phyloP scores from a whole-genome alignment of 2,329 filamentous ascomycete genomes.

The Thermochaetoides dissita region DNA sequence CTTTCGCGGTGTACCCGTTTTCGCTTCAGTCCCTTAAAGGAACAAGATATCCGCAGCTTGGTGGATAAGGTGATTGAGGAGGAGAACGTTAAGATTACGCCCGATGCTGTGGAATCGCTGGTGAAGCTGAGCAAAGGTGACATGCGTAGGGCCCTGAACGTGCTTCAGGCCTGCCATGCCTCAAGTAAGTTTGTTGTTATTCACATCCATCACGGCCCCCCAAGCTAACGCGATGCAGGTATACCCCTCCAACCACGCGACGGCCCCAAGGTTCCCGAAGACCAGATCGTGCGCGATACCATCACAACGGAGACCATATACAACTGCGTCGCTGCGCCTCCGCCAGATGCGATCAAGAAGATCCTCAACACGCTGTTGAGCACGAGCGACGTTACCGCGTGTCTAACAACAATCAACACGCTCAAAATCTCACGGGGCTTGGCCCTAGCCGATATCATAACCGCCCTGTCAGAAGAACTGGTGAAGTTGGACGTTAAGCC shows the following conservation, averaged over 20 bases:
- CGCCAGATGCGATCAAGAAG: conserved; percentile 71
- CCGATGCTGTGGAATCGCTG: conserved; percentile 68
- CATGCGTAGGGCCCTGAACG: conserved; percentile 89
- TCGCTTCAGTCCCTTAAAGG: conserved; percentile 84
- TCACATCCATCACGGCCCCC: too few relatives aligned
- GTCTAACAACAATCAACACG: conserved; percentile 73
- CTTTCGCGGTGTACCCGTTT: conserved; percentile 90
- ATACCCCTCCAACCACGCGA: conserved; percentile 52
- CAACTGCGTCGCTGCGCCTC: conserved; percentile 90
- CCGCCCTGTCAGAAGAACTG: conserved; percentile 70
- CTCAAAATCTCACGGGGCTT: conserved; percentile 76
- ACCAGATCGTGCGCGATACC: conserved; percentile 57
- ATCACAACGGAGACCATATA: conserved; percentile 91
- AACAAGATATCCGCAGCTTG: conserved; percentile 67
- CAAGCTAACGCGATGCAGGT: conserved; percentile 28
- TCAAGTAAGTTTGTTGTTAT: conserved; percentile 47
- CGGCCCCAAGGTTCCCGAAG: conserved; percentile 43
- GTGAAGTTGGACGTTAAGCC: conserved; percentile 69
- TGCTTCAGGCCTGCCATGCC: conserved; percentile 90
- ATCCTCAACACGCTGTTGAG: conserved; percentile 74
- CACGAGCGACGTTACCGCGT: conserved; percentile 78
- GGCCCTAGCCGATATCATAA: conserved; percentile 86
- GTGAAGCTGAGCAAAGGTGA: conserved; percentile 85
- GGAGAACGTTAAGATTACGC: conserved; percentile 70
- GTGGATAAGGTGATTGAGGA: conserved; percentile 84